Percentiles rank a stretch among this genome's conserved stretches.
These are phyloP conservation scores for Tolypocladium tropicale DNA, from an alignment of 2,329 filamentous ascomycete genomes.

Conservation along the genomic window DNA sequence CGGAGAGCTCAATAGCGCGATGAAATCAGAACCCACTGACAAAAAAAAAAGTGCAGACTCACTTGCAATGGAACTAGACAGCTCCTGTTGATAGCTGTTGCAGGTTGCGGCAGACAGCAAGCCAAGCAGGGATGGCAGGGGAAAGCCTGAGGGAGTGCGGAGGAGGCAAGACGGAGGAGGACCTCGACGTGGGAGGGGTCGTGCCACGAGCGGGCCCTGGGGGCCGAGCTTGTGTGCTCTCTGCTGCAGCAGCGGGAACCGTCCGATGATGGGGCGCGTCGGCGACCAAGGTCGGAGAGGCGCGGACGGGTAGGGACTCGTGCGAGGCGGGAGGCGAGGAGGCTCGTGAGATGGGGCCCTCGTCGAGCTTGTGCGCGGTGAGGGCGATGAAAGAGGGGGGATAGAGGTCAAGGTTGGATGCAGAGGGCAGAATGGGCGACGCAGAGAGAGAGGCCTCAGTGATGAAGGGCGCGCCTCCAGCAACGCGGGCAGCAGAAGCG, in stretches of 20 bases:
- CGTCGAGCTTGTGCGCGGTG: not conserved
- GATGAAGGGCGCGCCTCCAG: not conserved
- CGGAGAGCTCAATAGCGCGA: not conserved
- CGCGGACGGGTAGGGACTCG: not conserved
- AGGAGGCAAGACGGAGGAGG: not conserved
- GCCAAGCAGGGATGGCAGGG: not conserved
- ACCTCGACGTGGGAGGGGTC: conserved; percentile 1
- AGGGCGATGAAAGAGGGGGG: not conserved
- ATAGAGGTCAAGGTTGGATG: not conserved
- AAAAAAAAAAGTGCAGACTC: not conserved
- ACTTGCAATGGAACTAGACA: not conserved
- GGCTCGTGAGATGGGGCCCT: not conserved
- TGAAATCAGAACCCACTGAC: not conserved
- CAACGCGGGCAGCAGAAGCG: not conserved
- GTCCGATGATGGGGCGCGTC: not conserved
- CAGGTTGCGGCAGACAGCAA: not conserved
- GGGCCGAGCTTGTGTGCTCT: not conserved
- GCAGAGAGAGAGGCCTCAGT: not conserved
- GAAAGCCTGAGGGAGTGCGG: not conserved
- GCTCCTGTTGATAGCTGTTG: not conserved
- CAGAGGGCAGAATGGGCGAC: not conserved
- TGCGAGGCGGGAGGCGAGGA: not conserved
- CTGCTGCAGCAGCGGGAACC: not conserved
- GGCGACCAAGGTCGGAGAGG: no score
- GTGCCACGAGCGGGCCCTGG: not conserved